phyloP scores from a whole-genome alignment of 2,329 filamentous ascomycete genomes.

The Trichoderma sp. region DNA sequence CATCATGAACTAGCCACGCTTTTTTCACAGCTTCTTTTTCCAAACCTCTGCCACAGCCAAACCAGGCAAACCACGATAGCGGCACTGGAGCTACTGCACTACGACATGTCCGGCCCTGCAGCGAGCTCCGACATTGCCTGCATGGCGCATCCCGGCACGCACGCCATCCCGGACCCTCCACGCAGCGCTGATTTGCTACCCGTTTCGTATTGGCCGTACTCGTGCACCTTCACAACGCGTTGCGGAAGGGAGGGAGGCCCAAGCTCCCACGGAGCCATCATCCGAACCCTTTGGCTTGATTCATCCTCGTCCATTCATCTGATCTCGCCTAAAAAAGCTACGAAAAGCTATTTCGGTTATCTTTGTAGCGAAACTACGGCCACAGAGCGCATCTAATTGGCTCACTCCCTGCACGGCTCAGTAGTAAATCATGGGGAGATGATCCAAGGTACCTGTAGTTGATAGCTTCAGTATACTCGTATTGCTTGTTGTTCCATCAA shows the following conservation, averaged over 20 bases:
- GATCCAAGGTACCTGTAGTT: neutral
- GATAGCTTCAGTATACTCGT: neutral
- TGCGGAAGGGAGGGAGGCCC: neutral
- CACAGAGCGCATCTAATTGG: neutral
- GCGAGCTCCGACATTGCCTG: constrained; percentile 8
- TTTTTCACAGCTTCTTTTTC: neutral
- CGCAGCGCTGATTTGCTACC: constrained; percentile 5
- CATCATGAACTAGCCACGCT: neutral
- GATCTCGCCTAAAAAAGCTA: neutral
- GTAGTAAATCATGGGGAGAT: neutral
- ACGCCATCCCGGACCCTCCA: neutral
- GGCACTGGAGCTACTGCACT: constrained; percentile 2
- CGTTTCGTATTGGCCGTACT: neutral
- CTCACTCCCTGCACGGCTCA: neutral
- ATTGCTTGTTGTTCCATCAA: neutral
- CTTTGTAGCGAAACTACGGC: neutral
- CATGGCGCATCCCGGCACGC: constrained; percentile 11
- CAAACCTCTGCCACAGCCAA: neutral
- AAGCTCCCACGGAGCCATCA: neutral
- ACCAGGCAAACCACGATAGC: neutral
- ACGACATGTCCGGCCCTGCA: neutral
- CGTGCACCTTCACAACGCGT: neutral
- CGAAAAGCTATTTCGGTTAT: neutral
- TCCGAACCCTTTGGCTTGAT: neutral
- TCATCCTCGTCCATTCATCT: neutral